Evolutionary conservation across 2,329 filamentous ascomycete species (phyloP), one percentile per base, ranked within the genome.

Genomic region (Blastomyces gilchristii): DNA sequence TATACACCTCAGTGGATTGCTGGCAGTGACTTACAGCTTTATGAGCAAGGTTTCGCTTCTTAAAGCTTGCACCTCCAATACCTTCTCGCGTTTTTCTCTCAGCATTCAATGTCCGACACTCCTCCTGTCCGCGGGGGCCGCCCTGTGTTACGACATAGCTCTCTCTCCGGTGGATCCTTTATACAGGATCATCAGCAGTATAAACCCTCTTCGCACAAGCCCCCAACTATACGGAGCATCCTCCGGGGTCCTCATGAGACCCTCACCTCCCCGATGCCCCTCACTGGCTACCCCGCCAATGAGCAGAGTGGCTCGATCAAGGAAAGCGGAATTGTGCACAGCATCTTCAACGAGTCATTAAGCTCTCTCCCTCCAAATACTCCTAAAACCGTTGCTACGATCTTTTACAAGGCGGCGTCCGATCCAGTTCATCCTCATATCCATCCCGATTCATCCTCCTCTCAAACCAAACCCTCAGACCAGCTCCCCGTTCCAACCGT

Each of bases 101-200:
- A 53, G 31, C 52, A 37, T 65, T 64, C 67, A 76, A 76, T 76
- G 73, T 69, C 70, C 59, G 66, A 72, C 12, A 72, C 68, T 62
- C 18, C 60, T 22, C 60, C 66, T 45, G 47, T 61, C 62, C 75
- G 75, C 64, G 71, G 73, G 22, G 68, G 69, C 59, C 75, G 77
- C 60, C 78, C 78, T 11, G 74, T 75, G 39, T 71, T 80, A 60
- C 76, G 75, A 56, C 77, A 77, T 65, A 75, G 68, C 64, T 72
- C 72, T 28, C 63, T 80, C 65, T 72, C 72, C 60, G 75, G 77
- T 65, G 74, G 73, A 62, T 79, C 77, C 34, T 78, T 78, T 69
- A 75, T 80, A 47, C 75, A 78, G 52, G 78, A 80, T 64, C 78
- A 80, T 64, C 77, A 80, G 66, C 78, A 80, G 63, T 80, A 80